Evolutionary conservation across 345 rosid species (phyloP).

Genomic region (Populus simonii): DNA sequence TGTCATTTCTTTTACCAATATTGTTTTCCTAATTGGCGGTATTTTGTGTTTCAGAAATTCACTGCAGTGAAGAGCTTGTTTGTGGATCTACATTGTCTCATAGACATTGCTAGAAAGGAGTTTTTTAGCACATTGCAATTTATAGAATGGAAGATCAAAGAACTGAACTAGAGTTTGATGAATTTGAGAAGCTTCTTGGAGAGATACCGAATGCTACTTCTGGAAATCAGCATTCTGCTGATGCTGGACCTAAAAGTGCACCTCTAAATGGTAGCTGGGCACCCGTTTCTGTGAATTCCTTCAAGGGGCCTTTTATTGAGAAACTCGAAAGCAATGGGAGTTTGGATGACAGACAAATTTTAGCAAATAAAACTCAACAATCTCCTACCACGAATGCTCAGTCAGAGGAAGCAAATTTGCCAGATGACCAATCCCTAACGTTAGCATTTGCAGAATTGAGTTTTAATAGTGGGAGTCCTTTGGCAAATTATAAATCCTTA

Average conservation of each 20-base stretch:
- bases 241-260: slow-evolving; percentile 26
- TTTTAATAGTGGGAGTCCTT: slow-evolving; percentile 26
- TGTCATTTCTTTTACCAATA: not conserved
- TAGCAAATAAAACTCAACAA: slow-evolving; percentile 23
- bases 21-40: not conserved
- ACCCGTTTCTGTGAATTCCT: slow-evolving; percentile 38
- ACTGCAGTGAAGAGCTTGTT: slow-evolving; percentile 21
- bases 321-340: slow-evolving; percentile 32
- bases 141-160: slow-evolving; percentile 53
- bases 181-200: slow-evolving; percentile 70
- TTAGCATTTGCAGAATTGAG: slow-evolving; percentile 50
- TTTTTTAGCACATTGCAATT: slow-evolving; percentile 1
- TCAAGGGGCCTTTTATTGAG: slow-evolving; percentile 29
- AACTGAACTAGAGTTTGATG: slow-evolving; percentile 60
- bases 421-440: slow-evolving; percentile 52
- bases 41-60: slow-evolving; percentile 8
- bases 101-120: slow-evolving; percentile 9
- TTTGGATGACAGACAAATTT: slow-evolving; percentile 23
- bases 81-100: slow-evolving; percentile 20
- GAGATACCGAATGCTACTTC: slow-evolving; percentile 81
- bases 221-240: slow-evolving; percentile 45
- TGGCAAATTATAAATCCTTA: slow-evolving; percentile 27
- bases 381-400: slow-evolving; percentile 30
- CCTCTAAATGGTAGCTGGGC: slow-evolving; percentile 23
- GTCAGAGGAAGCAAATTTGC: slow-evolving; percentile 42